phyloP scores from a whole-genome alignment of 192 early-diverging fungal genomes.

The Entomortierella parvispora region DNA sequence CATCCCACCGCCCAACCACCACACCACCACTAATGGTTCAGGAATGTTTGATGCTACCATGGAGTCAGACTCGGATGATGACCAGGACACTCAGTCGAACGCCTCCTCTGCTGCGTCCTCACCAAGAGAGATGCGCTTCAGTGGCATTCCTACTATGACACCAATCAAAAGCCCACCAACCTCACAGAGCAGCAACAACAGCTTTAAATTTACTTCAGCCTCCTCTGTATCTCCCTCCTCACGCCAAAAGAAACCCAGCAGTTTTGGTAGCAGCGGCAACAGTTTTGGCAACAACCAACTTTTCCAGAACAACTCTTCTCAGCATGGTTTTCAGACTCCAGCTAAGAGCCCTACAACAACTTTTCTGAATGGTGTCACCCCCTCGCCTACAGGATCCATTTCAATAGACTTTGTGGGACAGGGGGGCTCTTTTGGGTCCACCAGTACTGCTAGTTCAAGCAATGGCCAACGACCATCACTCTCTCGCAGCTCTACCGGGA shows the following conservation, averaged over 20 bases:
- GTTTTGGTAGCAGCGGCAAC: constrained; percentile 6
- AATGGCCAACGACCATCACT: constrained; percentile 15
- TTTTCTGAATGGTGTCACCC: constrained; percentile 27
- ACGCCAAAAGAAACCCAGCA: constrained; percentile 26
- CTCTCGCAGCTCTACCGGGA: constrained; percentile 47
- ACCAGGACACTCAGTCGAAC: constrained; percentile 36
- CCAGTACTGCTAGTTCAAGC: constrained; percentile 6
- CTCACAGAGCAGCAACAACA: constrained; percentile 16
- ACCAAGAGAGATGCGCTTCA: constrained; percentile 43
- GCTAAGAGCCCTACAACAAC: constrained; percentile 21
- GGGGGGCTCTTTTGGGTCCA: constrained; percentile 14
- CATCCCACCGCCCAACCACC: constrained; percentile 31
- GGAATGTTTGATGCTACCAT: constrained; percentile 41
- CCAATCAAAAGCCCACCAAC: constrained; percentile 45
- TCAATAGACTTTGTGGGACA: constrained; percentile 36
- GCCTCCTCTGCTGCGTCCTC: constrained; percentile 43
- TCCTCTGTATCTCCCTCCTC: constrained; percentile 40
- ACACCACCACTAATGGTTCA: constrained; percentile 8
- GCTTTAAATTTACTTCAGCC: constrained; percentile 24
- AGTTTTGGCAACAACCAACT: no score
- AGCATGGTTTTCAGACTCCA: not conserved
- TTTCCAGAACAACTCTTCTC: constrained; percentile 8
- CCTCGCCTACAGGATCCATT: constrained; percentile 41
- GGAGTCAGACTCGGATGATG: constrained; percentile 51
- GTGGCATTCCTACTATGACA: constrained; percentile 46